Conservation (phyloP, 1,139 yeast genomes). For the Zygosaccharomyces sapae region DNA sequence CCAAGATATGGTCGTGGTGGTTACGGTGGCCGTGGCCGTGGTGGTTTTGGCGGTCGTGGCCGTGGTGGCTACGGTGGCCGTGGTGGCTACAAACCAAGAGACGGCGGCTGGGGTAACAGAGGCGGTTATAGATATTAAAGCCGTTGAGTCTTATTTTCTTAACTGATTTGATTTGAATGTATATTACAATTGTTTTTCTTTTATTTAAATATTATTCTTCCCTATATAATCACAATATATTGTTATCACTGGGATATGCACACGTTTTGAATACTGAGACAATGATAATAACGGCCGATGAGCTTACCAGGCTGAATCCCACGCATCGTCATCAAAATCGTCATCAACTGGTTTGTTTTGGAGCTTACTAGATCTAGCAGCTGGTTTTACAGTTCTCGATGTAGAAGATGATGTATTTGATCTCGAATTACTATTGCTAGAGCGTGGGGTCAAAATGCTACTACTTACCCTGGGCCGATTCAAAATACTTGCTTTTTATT, state of each 20-base stretch:
- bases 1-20: slow-evolving; percentile 59
- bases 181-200: too few species aligned
- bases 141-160: slow-evolving; percentile 1
- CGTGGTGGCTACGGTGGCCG: slow-evolving; percentile 38
- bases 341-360: slow-evolving; percentile 29
- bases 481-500: slow-evolving; percentile 5
- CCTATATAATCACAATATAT: background rate
- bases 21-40: slow-evolving; percentile 48
- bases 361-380: background rate
- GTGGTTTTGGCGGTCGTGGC: slow-evolving; percentile 44
- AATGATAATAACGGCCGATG: background rate
- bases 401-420: background rate
- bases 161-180: background rate
- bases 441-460: slow-evolving; percentile 9
- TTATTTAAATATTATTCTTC: background rate
- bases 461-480: background rate
- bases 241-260: background rate
- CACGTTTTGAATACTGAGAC: background rate
- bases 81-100: slow-evolving; percentile 10
- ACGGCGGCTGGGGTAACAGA: slow-evolving; percentile 31
- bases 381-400: slow-evolving; percentile 1
- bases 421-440: slow-evolving; percentile 5
- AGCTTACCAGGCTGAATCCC: slow-evolving; percentile 51
- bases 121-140: slow-evolving; percentile 23
- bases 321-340: slow-evolving; percentile 48